These are phyloP conservation scores for Arthrobotrys sinensis DNA, from an alignment of 2,329 filamentous ascomycete species.

Conservation along the genomic window DNA sequence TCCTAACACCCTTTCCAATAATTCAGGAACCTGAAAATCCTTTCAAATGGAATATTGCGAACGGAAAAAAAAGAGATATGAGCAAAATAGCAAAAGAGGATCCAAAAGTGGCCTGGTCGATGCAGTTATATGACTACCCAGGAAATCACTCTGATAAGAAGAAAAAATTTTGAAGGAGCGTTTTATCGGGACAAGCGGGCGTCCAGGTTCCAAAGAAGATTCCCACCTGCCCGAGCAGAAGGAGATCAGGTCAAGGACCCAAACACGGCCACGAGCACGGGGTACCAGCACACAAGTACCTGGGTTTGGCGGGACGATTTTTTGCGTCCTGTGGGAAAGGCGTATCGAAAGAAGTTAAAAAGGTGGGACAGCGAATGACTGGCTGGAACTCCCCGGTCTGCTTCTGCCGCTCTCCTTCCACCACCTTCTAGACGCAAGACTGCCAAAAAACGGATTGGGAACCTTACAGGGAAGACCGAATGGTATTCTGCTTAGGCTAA, in stretches of 20 bases:
- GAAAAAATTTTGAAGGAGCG: slow-evolving; percentile 18
- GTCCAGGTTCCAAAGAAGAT: slow-evolving; percentile 35
- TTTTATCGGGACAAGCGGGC: slow-evolving; percentile 52
- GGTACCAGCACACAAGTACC: slow-evolving; percentile 34
- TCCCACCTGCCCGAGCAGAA: slow-evolving; percentile 35
- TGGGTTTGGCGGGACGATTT: slow-evolving; percentile 55
- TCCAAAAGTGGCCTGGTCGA: slow-evolving; percentile 23
- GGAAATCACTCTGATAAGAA: slow-evolving; percentile 48
- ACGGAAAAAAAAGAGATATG: slow-evolving; percentile 33
- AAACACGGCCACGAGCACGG: slow-evolving; percentile 22
- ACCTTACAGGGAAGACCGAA: slow-evolving; percentile 12
- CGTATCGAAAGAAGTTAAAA: slow-evolving; percentile 33
- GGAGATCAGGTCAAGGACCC: slow-evolving; percentile 21
- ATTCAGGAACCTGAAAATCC: slow-evolving; percentile 17
- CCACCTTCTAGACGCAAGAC: slow-evolving; percentile 26
- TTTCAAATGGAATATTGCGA: not conserved
- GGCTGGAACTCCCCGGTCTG: slow-evolving; percentile 27
- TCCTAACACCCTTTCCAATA: slow-evolving; percentile 14
- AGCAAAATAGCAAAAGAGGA: slow-evolving; percentile 28
- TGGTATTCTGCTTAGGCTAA: slow-evolving; percentile 28
- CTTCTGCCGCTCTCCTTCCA: slow-evolving; percentile 16
- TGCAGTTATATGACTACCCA: slow-evolving; percentile 37
- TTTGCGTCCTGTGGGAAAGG: slow-evolving; percentile 19
- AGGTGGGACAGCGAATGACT: slow-evolving; percentile 30
- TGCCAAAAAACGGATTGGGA: slow-evolving; percentile 16